phyloP scores from a whole-genome alignment of 73 alveolate genomes.

The Tetrahymena elliotti region DNA sequence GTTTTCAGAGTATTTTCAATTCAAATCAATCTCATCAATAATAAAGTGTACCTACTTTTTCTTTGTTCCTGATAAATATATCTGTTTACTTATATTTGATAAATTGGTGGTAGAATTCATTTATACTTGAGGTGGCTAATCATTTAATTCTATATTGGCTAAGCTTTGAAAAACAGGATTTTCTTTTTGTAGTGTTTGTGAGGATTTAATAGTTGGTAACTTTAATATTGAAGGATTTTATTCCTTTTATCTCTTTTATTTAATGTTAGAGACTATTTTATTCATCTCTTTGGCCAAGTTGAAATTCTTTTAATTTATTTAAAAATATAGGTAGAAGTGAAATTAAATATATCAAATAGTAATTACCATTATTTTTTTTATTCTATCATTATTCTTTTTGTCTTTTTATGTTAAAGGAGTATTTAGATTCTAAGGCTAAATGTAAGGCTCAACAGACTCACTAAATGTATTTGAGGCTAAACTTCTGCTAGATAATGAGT shows the following conservation, averaged over 20 bases:
- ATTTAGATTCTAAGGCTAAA: neutral
- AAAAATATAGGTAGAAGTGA: too few relatives aligned
- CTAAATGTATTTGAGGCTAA: neutral
- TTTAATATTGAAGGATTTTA: neutral
- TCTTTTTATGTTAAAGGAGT: neutral
- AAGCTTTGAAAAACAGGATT: neutral
- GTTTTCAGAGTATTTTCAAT: neutral
- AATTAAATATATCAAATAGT: neutral
- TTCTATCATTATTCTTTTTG: neutral
- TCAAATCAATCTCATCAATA: neutral
- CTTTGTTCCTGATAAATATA: neutral
- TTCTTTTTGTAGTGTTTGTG: neutral
- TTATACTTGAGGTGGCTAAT: neutral
- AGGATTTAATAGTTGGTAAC: neutral
- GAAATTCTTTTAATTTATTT: neutral
- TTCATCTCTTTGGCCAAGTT: neutral
- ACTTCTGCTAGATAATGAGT: neutral
- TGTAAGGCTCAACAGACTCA: neutral
- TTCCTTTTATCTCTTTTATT: neutral
- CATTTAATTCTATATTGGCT: neutral
- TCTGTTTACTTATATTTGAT: neutral
- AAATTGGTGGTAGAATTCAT: neutral
- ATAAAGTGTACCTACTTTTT: neutral
- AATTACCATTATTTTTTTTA: neutral
- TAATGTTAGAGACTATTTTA: neutral